These are phyloP conservation scores for Trichocladium antarcticum DNA, from an alignment of 495 filamentous ascomycete genomes.

Conservation along the genomic window DNA sequence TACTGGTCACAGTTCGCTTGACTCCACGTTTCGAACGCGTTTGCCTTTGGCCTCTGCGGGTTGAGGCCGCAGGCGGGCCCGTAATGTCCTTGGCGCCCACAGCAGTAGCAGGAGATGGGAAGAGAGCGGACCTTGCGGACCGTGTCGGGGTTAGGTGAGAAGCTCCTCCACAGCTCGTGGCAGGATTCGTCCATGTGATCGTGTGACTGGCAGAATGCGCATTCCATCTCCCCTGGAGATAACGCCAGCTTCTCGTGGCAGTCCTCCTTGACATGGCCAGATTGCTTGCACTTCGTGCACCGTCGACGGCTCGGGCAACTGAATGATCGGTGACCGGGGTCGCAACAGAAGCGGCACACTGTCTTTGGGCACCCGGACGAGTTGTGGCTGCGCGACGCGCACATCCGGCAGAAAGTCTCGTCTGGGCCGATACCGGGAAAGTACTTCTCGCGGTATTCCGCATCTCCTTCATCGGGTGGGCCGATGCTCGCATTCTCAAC, in stretches of 20 bases:
- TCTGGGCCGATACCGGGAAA: slow-evolving; percentile 28
- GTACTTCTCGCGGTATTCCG: slow-evolving; percentile 24
- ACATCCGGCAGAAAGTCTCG: slow-evolving; percentile 29
- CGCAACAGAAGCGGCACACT: slow-evolving; percentile 28
- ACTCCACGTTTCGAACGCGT: slow-evolving; percentile 26
- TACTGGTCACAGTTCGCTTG: slow-evolving; percentile 26
- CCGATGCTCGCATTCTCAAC: background rate
- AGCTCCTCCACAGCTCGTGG: slow-evolving; percentile 32
- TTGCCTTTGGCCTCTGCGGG: slow-evolving; percentile 3
- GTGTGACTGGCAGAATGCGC: slow-evolving; percentile 26
- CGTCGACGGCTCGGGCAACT: slow-evolving; percentile 28
- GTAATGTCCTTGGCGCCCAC: slow-evolving; percentile 31
- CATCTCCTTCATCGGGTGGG: slow-evolving; percentile 13
- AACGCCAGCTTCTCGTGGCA: slow-evolving; percentile 31
- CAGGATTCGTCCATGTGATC: slow-evolving; percentile 28
- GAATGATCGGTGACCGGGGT: slow-evolving; percentile 22
- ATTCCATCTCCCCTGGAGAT: slow-evolving; percentile 24
- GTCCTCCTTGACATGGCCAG: slow-evolving; percentile 23
- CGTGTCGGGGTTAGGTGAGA: slow-evolving; percentile 9
- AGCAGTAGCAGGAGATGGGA: slow-evolving; percentile 33
- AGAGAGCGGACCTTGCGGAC: slow-evolving; percentile 29
- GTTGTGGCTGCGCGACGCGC: slow-evolving; percentile 28
- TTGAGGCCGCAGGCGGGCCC: slow-evolving; percentile 27
- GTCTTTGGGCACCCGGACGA: slow-evolving; percentile 23
- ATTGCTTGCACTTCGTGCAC: slow-evolving; percentile 32